Base-by-base conservation (phyloP, 164 flowering plant genomes). In the Aristolochia fimbriata region DNA sequence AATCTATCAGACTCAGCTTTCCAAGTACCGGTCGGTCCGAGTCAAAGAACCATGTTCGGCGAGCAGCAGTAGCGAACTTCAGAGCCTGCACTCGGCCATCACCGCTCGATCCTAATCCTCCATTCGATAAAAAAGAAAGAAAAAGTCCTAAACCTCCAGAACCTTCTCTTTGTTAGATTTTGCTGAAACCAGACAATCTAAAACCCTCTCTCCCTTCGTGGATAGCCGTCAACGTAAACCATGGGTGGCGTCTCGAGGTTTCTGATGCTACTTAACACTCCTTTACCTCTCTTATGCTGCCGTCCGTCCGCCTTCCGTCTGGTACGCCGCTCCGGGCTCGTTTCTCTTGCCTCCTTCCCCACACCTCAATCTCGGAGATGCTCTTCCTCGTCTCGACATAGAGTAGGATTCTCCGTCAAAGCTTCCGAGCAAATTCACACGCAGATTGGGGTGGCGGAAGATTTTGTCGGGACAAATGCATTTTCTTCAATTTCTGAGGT, bases 161-260 rank as follows among this genome's bases (percentile, higher is more conserved):
- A n/a, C n/a, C n/a, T n/a, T n/a, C n/a, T n/a, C n/a, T n/a, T n/a
- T n/a, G n/a, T n/a, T n/a, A n/a, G n/a, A n/a, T n/a, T n/a, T n/a
- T n/a, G n/a, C n/a, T n/a, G n/a, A n/a, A n/a, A n/a, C n/a, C n/a
- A n/a, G n/a, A n/a, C n/a, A n/a, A n/a, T n/a, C n/a, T n/a, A n/a
- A n/a, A n/a, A n/a, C n/a, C n/a, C n/a, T n/a, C n/a, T n/a, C n/a
- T n/a, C n/a, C n/a, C n/a, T n/a, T n/a, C n/a, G n/a, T n/a, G 51
- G n/a, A 15, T n/a, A 0, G 52, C 19, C 1, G 52, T 17, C 9
- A 11, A 20, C 19, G 20, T 6, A 15, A 15, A 23, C 15, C 30
- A 56, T 56, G 58, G 58, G 82, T 61, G 72, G 79, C 65, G 70
- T 77, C 63, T 66, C 80, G 60, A 71, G 77, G 68, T 72, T 83